Evolutionary conservation across 352 stramenopile species (phyloP).

Genomic region (Paralagenidium karlingii): DNA sequence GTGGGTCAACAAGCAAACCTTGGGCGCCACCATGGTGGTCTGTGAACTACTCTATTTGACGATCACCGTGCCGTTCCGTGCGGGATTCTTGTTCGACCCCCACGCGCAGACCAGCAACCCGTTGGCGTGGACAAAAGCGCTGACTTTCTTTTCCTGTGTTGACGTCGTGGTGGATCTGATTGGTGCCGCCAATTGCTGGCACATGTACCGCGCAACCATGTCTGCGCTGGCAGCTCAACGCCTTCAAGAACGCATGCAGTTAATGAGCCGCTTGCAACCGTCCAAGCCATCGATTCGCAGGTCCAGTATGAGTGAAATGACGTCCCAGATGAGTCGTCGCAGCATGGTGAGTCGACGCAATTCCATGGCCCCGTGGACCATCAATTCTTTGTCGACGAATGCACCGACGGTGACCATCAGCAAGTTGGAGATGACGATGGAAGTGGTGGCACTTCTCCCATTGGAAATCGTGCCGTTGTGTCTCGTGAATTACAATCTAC

Average conservation of each 20-base stretch:
- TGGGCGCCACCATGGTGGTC: no score
- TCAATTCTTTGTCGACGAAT: no score
- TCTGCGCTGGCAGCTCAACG: slow-evolving; percentile 29
- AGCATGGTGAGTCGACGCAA: no score
- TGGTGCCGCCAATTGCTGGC: slow-evolving; percentile 21
- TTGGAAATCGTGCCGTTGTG: slow-evolving; percentile 6
- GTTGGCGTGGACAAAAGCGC: slow-evolving; percentile 21
- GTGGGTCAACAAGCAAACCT: no score
- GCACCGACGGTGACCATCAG: no score
- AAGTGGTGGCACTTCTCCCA: slow-evolving; percentile 4
- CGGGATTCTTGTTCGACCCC: slow-evolving; percentile 25
- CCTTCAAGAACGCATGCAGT: no score
- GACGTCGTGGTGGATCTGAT: slow-evolving; percentile 35
- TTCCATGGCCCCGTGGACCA: no score
- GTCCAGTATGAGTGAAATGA: no score
- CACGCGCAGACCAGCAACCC: slow-evolving; percentile 4
- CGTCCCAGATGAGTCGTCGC: no score
- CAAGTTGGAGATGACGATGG: slow-evolving; percentile 1
- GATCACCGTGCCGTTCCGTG: slow-evolving; percentile 19
- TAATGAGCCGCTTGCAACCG: no score
- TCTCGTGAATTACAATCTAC: slow-evolving; percentile 25
- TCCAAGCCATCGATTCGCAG: no score
- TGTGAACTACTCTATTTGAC: slow-evolving; percentile 27
- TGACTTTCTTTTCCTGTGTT: slow-evolving; percentile 28
- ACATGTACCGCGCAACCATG: slow-evolving; percentile 29